Base-by-base conservation (phyloP, 2,329 filamentous ascomycete genomes). In the Rhinocladiella similis region DNA sequence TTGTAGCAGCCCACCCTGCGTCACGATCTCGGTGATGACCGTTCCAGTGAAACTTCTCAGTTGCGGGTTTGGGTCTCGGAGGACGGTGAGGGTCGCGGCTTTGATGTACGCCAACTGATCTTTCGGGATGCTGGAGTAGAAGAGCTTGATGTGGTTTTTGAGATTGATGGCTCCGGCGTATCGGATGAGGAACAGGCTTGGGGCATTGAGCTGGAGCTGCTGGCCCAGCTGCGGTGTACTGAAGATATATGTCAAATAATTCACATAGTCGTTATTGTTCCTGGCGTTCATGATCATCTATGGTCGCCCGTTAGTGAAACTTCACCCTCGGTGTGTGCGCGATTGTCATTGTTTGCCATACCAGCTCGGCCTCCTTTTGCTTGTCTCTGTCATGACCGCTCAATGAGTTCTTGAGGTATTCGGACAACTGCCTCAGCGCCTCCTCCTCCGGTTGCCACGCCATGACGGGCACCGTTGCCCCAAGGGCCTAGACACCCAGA, bases 271-370 rank as follows among this genome's bases (percentile, higher is more conserved):
- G 47, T 92, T 92, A 10, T 90, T 94, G 50, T 81, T 77, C 72
- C 90, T 95, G 59, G 93, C 94, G 77, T 96, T 89, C 64, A 85
- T 81, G 67, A 99, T 89, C 90, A 97, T 95, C 94, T 97, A 67
- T 54, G 41, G 38, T 29, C 19, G 18, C 12, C 18, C 25, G 36
- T 47, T 18, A 53, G 41, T 14, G 35, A 5, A 25, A 16, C 38
- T 16, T 41, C 18, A 14, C 13, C 10, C n/a, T 19, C 9, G 9
- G 25, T 45, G 52, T 38, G 25, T 45, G 52, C 27, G 9, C 20
- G 20, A 5, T 18, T n/a, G 25, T 41, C 3, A 29, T 52, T n/a
- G 29, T 41, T 60, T 61, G 52, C 80, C 88, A 79, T 72, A 96
- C 91, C 73, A 84, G 76, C 77, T 96, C 93, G 55, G 94, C 93